Percentiles rank a stretch among this genome's conserved stretches.
These are phyloP conservation scores for Vigna unguiculata DNA, from an alignment of 306 rosid species.

Conservation along the genomic window DNA sequence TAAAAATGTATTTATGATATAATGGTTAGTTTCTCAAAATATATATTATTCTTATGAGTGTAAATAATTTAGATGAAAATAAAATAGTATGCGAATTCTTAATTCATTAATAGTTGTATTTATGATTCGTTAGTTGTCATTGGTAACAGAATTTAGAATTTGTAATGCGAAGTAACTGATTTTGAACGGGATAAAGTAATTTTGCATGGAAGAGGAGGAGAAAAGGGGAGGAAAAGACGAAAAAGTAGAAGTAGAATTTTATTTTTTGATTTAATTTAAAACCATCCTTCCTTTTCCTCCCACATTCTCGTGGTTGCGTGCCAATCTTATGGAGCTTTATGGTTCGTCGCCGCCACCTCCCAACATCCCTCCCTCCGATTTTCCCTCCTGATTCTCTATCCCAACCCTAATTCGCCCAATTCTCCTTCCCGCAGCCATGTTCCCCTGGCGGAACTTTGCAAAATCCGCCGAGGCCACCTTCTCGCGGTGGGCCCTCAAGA, in stretches of 20 bases:
- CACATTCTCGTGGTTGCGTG: constrained; percentile 28
- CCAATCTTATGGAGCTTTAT: constrained; percentile 50
- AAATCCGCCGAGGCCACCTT: constrained; percentile 96
- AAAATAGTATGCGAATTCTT: too few species aligned
- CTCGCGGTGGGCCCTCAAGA: constrained; percentile 88
- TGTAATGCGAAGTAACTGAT: neutral
- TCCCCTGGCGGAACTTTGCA: constrained; percentile 86
- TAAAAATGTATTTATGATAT: too few species aligned
- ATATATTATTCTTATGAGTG: too few species aligned
- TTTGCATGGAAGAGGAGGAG: neutral
- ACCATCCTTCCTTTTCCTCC: neutral
- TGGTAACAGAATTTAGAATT: neutral
- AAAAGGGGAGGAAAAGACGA: constrained; percentile 15
- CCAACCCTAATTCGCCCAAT: constrained; percentile 41
- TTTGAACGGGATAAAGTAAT: neutral
- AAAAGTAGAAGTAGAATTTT: constrained; percentile 20
- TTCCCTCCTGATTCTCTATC: neutral
- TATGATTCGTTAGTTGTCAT: neutral
- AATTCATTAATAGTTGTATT: neutral
- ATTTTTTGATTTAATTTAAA: neutral
- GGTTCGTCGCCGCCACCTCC: constrained; percentile 37
- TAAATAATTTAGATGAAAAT: too few species aligned
- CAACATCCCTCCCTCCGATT: neutral
- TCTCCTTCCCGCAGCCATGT: constrained; percentile 57
- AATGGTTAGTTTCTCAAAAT: too few species aligned